Conservation (phyloP, 306 rosid species). For the Senna tora region DNA sequence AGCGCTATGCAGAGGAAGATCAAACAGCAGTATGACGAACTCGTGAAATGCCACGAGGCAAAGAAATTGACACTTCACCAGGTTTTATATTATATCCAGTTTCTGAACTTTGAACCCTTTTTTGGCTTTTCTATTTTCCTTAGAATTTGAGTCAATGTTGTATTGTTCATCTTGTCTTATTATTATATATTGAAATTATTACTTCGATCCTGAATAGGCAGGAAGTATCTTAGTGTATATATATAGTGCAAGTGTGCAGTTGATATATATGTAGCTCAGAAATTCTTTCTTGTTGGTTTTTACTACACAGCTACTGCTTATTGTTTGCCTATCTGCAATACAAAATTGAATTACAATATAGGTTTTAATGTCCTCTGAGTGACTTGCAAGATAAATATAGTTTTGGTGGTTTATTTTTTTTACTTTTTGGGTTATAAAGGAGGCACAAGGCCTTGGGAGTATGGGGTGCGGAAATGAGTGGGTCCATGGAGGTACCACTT, state of each 20-base stretch:
- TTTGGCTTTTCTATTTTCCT: background rate
- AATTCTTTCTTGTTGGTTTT: background rate
- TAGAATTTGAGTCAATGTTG: slow-evolving; percentile 3
- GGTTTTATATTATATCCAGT: slow-evolving; percentile 41
- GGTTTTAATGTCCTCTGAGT: background rate
- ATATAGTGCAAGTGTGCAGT: slow-evolving; percentile 2
- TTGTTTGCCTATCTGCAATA: slow-evolving; percentile 8
- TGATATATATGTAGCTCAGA: background rate
- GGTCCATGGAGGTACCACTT: too few relatives aligned
- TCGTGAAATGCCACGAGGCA: slow-evolving; percentile 63
- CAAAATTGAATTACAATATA: background rate
- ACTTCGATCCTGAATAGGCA: background rate
- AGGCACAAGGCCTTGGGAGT: too few relatives aligned
- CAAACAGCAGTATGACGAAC: slow-evolving; percentile 80
- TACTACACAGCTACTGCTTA: background rate
- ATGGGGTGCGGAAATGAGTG: too few relatives aligned
- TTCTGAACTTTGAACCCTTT: background rate
- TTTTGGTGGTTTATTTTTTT: too few relatives aligned
- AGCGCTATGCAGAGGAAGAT: slow-evolving; percentile 84
- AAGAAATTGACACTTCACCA: slow-evolving; percentile 70
- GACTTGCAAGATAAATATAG: background rate
- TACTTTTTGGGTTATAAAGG: too few relatives aligned
- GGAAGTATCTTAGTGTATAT: background rate
- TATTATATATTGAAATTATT: background rate
- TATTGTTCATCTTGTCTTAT: background rate